Evolutionary conservation across 1,139 yeast genomes (phyloP).

Genomic region (Hyphopichia burtonii): DNA sequence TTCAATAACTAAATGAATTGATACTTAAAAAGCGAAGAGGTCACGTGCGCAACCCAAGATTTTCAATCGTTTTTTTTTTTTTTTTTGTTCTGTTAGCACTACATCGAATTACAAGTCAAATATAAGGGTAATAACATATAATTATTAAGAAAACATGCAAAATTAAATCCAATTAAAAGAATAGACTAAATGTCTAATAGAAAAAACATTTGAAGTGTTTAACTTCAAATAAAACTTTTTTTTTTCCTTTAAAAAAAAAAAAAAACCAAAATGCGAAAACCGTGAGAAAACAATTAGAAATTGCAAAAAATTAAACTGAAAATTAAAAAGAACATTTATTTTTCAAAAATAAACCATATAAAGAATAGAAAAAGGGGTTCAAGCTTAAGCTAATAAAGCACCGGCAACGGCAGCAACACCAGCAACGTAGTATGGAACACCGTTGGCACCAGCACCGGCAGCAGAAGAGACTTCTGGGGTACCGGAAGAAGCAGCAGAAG

Average conservation of each 20-base stretch:
- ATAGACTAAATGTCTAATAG: not conserved
- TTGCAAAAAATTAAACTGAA: not conserved
- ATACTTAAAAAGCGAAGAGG: too few relatives aligned
- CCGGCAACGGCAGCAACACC: conserved; percentile 6
- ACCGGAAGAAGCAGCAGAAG: conserved; percentile 1
- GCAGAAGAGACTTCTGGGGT: conserved; percentile 9
- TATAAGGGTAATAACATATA: not conserved
- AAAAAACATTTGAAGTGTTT: too few relatives aligned
- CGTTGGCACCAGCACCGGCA: conserved; percentile 8
- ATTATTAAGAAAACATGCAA: not conserved
- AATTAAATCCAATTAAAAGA: not conserved
- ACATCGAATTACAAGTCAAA: not conserved
- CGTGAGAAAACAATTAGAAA: not conserved
- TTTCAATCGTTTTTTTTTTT: too few relatives aligned
- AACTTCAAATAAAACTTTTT: not conserved
- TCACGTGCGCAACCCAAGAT: too few relatives aligned
- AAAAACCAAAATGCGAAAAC: not conserved
- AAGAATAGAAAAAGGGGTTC: not conserved
- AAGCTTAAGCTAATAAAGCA: conserved; percentile 5
- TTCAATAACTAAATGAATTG: too few relatives aligned
- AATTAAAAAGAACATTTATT: not conserved
- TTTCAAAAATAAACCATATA: not conserved
- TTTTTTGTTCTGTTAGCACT: too few relatives aligned
- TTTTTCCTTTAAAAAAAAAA: not conserved
- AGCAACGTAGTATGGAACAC: conserved; percentile 3